Evolutionary conservation across 495 filamentous ascomycete genomes (phyloP), one percentile per base, ranked within the genome.

Genomic region (Hypoxylon fragiforme): DNA sequence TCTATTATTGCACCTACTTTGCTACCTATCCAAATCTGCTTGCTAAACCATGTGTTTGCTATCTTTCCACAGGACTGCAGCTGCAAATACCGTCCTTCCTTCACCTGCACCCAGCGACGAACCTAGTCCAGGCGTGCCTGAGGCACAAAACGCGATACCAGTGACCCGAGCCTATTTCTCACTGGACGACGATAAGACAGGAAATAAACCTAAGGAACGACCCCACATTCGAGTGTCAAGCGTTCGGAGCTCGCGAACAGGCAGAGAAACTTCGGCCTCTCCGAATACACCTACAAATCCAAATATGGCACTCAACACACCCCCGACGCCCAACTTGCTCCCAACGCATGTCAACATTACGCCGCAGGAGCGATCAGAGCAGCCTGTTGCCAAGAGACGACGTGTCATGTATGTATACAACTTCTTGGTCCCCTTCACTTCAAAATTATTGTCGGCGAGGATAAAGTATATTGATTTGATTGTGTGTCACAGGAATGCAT

Each of bases 21-120:
- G 28, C 34, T 28, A 28, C 24, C 24, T 28, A 28, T 28, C 4
- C 24, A 28, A 9, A 49, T 38, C 18, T 38, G 44, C 55, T 58
- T 54, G 62, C 52, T 54, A 57, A 62, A 37, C 21, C 28, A 13
- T 55, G 20, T 45, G 35, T 36, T 34, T 28, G 24, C 14, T 39
- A 20, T 41, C 21, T 40, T 31, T 37, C 18, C 13, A 50, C 47
- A 62, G 57, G 9, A 36, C 15, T 41, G 22, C 57, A 22, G 22
- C 49, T 19, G 24, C 43, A 18, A 45, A 62, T 36, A 58, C 60
- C 31, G 63, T 80, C 18, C 71, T 82, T 34, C 82, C 76, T 1
- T 83, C 82, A 11, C 81, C 82, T 32, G 73, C 79, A 13, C 76
- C 79, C 2, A 84, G 77, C 62, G 75, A 81, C 52, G 81, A 81